Base-by-base conservation (phyloP, 192 early-diverging fungal genomes). In the Coemansia sp. region DNA sequence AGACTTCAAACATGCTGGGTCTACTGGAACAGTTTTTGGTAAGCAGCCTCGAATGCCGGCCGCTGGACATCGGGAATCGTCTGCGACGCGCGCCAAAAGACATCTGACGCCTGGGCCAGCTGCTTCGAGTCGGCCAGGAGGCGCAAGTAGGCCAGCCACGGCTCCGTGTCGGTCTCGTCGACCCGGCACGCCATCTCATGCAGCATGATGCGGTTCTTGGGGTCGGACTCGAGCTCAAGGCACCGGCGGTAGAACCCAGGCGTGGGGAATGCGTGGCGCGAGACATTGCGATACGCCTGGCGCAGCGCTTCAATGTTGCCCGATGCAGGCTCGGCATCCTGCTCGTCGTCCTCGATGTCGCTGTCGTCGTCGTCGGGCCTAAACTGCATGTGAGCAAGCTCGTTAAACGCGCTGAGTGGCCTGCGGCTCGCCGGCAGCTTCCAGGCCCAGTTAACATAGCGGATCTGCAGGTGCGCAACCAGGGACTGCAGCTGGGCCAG, bases 381-480 rank as follows among this genome's bases (percentile, higher is more conserved):
- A 6, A 33, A 69, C 48, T 14, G 19, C 18, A 19, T 30, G 29
- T 30, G 61, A 4, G 58, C 49, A 42, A 74, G 46, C 21, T 50
- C 48, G 2, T 19, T 24, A 42, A 42, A 40, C 2, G 31, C 24
- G 25, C 33, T 22, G 1, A 60, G 58, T 33, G 29, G 52, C 43
- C 44, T 29, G 14, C 35, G 21, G 38, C 33, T 21, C 31, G 30
- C 19, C 11, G 72, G 66, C 31, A 76, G 51, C 12, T 14, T 18
- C 62, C 55, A 60, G 1, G 83, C 73, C 88, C 88, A 88, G 19
- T 80, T 69, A 29, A 89, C 60, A 67, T 83, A 86, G 25, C 85
- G 71, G 5, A 59, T 51, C 33, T 84, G 73, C 35, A 89, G 62
- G 23, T 80, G 63, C 18, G 82, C 74, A 45, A 86, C 83, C 45